Conservation (phyloP, 202 grass and related monocot genomes). For the Sporobolus alterniflorus region DNA sequence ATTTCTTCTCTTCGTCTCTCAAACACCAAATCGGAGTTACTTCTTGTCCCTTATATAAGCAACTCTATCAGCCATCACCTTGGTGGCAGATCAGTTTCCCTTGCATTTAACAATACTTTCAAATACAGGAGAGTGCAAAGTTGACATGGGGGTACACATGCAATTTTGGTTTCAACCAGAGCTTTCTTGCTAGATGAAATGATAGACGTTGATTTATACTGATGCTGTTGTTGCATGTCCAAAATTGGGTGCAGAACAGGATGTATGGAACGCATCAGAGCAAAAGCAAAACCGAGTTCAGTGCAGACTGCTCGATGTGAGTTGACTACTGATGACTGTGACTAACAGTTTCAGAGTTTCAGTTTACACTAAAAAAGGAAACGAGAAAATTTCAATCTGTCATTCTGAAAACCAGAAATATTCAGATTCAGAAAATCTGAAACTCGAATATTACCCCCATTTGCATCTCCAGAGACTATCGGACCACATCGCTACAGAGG, state of each 20-base stretch:
- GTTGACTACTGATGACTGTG: neutral
- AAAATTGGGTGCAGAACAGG: conserved; percentile 76
- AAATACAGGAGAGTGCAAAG: neutral
- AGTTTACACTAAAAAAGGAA: no score
- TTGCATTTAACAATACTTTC: neutral
- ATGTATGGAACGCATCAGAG: conserved; percentile 40
- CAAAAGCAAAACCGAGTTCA: conserved; percentile 44
- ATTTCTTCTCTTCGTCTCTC: conserved; percentile 69
- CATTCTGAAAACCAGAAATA: no score
- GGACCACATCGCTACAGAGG: no score
- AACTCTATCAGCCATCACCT: neutral
- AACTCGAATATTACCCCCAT: no score
- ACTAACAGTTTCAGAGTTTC: neutral
- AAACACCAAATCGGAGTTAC: neutral
- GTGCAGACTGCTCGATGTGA: conserved; percentile 40
- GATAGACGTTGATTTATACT: neutral
- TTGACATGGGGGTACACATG: conserved; percentile 30
- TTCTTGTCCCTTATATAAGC: conserved; percentile 15
- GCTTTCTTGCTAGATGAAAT: neutral
- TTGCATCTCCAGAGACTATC: no score
- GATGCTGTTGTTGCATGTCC: conserved; percentile 33
- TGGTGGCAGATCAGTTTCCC: neutral
- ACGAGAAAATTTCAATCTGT: no score
- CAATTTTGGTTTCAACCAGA: conserved; percentile 11
- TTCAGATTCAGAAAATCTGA: no score